These are phyloP conservation scores for Ajuga reptans DNA, from an alignment of 305 asterid genomes.

Conservation along the genomic window DNA sequence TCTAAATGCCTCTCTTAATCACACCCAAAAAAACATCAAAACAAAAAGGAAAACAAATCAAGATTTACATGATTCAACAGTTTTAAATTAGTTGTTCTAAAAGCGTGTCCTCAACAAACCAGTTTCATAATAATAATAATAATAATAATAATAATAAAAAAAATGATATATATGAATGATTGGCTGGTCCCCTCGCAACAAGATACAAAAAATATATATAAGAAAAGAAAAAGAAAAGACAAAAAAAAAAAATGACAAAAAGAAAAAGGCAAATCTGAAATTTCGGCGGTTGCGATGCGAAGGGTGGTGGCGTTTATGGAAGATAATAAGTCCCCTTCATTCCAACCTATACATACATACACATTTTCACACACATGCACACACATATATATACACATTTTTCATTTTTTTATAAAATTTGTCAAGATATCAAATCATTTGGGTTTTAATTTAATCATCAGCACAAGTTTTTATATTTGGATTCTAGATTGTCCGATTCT, in stretches of 20 bases:
- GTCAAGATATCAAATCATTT: slow-evolving; percentile 24
- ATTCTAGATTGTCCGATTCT: slow-evolving; percentile 32
- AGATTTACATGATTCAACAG: not conserved
- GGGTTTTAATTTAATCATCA: slow-evolving; percentile 23
- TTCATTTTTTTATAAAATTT: slow-evolving; percentile 17
- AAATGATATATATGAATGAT: not conserved
- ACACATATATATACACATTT: not conserved
- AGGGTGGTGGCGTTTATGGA: slow-evolving; percentile 34
- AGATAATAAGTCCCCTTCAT: slow-evolving; percentile 66
- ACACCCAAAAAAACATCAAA: not conserved
- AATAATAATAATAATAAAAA: not conserved
- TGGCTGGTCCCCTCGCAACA: not conserved
- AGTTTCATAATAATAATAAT: no score
- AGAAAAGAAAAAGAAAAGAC: not conserved
- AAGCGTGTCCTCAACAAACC: not conserved
- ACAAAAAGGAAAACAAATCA: no score
- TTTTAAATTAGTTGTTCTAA: no score
- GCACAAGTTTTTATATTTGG: slow-evolving; percentile 6
- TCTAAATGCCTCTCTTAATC: not conserved
- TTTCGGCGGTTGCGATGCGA: slow-evolving; percentile 35
- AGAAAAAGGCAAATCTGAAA: not conserved
- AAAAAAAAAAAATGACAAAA: no score
- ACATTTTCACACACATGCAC: not conserved
- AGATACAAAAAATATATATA: not conserved
- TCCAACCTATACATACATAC: slow-evolving; percentile 29